Percentiles rank a stretch among this genome's conserved stretches.
Evolutionary conservation across 2,329 filamentous ascomycete species (phyloP).

Genomic region (Calonectria pseudoturangicola): DNA sequence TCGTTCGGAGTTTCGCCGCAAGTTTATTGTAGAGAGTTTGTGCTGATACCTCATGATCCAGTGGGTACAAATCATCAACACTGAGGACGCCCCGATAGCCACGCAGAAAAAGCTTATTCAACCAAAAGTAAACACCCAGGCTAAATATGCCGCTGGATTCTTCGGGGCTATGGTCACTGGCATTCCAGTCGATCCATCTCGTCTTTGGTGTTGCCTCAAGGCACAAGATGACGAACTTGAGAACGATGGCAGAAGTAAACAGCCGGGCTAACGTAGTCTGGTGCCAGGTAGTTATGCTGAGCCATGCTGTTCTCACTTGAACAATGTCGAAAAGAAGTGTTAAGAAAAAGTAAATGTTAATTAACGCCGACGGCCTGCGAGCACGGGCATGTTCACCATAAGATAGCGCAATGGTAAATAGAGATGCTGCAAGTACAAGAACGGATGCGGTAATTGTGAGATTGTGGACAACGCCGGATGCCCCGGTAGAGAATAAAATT

Average conservation of each 20-base stretch:
- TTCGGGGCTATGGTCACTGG: constrained; percentile 61
- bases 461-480: constrained; percentile 41
- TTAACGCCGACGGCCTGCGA: constrained; percentile 64
- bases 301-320: constrained; percentile 65
- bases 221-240: constrained; percentile 61
- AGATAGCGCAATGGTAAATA: constrained; percentile 57
- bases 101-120: constrained; percentile 58
- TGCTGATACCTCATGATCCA: constrained; percentile 56
- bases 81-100: constrained; percentile 61
- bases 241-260: constrained; percentile 58
- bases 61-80: constrained; percentile 59
- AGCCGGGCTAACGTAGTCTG: constrained; percentile 54
- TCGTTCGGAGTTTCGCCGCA: constrained; percentile 46
- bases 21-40: constrained; percentile 48
- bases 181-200: constrained; percentile 62
- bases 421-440: constrained; percentile 53
- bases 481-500: constrained; percentile 52
- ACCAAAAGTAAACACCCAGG: constrained; percentile 60
- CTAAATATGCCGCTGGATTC: constrained; percentile 59
- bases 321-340: constrained; percentile 66
- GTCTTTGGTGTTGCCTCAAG: constrained; percentile 63
- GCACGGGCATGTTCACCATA: constrained; percentile 61
- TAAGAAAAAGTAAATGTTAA: constrained; percentile 64
- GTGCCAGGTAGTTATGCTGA: constrained; percentile 51
- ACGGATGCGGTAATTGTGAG: constrained; percentile 55